Base-by-base conservation (phyloP, 805 yeast genomes). In the Nematodospora valgi region DNA sequence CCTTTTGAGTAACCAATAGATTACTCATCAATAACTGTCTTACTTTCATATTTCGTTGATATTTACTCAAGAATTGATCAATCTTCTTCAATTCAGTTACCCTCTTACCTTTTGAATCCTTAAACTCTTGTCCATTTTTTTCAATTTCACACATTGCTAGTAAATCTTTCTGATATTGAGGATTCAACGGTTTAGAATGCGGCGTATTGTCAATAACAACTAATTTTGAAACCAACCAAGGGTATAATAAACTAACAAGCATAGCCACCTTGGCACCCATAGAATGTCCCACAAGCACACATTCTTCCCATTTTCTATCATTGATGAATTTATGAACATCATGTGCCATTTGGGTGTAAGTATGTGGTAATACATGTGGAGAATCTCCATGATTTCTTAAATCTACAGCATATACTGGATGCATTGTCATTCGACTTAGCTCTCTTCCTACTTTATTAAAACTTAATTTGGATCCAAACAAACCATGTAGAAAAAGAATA, bases 221-320 rank as follows among this genome's bases (percentile, higher is more conserved):
- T 21, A 76, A 45, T 37, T 61, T 65, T 4, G 58, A 48, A 1
- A 74, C 58, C 22, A 56, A 37, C 4, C 60, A 64, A 2, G 76
- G 76, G 29, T 58, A 42, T 38, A 51, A 46, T 22, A 78, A 48
- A 0, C 74, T 55, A 1, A 65, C 62, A 30, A 68, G 37, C 70
- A 78, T 67, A 0, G 74, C 75, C 1, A 72, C 67, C 46, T 76
- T 77, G 4, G 80, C 82, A 1, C 85, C 85, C 75, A 78, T 70
- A 13, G 80, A 76, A 47, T 73, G 80, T 0, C 84, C 83, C 14
- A 65, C 54, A 18, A 62, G 43, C 2, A 58, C 39, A 7, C 38
- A 37, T 4, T 46, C 29, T 7, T 37, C 29, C 46, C 55, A 45
- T 1, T 39, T 14, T 11, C 38, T 27, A 9, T 53, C 47, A 23